phyloP scores from a whole-genome alignment of 1,284 basidiomycete genomes.

The Inonotus obliquus region DNA sequence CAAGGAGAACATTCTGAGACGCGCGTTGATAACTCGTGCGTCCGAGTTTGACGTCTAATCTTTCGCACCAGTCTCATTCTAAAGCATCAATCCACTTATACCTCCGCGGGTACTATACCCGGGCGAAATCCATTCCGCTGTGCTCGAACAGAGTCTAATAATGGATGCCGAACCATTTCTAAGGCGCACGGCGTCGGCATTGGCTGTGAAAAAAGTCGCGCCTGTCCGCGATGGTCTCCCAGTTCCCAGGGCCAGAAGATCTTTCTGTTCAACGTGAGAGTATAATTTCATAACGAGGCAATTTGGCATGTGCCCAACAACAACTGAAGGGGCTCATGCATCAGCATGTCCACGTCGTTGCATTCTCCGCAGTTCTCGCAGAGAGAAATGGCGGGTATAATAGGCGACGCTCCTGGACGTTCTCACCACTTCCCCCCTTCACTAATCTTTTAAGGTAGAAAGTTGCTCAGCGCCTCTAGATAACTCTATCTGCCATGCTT shows the following conservation, averaged over 20 bases:
- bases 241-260: conserved; percentile 12
- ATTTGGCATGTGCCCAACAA: neutral
- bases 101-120: neutral
- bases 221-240: conserved; percentile 12
- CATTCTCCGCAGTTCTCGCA: conserved; percentile 13
- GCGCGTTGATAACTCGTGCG: neutral
- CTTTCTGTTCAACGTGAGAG: conserved; percentile 11
- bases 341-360: conserved; percentile 7
- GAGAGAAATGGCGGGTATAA: conserved; percentile 6
- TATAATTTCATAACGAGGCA: conserved; percentile 1
- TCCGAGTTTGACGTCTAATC: neutral
- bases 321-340: neutral
- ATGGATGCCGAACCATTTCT: conserved; percentile 2
- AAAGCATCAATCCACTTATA: neutral
- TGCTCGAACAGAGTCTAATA: neutral
- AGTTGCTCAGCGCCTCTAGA: neutral
- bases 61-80: neutral
- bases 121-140: neutral
- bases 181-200: conserved; percentile 11
- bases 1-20: no score
- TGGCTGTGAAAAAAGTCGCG: neutral
- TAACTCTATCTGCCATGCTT: conserved; percentile 5
- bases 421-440: conserved; percentile 5
- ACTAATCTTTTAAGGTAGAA: neutral
- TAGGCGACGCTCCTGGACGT: conserved; percentile 1